Conservation (phyloP, 2,329 filamentous ascomycete genomes). For the Botryotinia narcissicola region DNA sequence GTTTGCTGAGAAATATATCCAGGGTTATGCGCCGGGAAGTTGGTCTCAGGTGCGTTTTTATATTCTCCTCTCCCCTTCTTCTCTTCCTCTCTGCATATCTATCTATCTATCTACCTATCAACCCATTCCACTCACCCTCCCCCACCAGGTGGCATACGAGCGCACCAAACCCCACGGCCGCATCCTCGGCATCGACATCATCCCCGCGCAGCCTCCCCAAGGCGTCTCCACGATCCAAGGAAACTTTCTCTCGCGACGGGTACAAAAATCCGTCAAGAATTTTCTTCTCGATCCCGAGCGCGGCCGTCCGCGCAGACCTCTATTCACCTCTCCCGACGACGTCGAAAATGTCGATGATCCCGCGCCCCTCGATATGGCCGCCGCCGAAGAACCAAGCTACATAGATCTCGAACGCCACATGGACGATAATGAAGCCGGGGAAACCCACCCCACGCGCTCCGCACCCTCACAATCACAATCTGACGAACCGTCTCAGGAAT, state of each 20-base stretch:
- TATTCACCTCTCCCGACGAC: constrained; percentile 17
- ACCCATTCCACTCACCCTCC: constrained; percentile 11
- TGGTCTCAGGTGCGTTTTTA: constrained; percentile 61
- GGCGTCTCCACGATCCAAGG: constrained; percentile 96
- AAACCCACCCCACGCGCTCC: background rate
- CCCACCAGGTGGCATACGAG: constrained; percentile 70
- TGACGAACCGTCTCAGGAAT: constrained; percentile 30
- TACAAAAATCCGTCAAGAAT: constrained; percentile 73
- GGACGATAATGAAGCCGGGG: constrained; percentile 16
- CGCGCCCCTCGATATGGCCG: background rate
- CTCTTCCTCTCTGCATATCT: background rate
- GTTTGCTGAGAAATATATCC: constrained; percentile 16
- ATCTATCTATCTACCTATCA: background rate
- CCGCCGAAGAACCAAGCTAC: constrained; percentile 47
- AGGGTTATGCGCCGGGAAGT: constrained; percentile 75
- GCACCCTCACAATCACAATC: too few relatives aligned
- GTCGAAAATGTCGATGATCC: too few relatives aligned
- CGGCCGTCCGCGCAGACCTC: constrained; percentile 47
- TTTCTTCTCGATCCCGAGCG: constrained; percentile 67
- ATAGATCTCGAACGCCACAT: constrained; percentile 61
- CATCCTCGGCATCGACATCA: constrained; percentile 89
- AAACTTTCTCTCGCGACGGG: constrained; percentile 74
- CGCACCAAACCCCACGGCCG: constrained; percentile 73
- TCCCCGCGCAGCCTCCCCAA: constrained; percentile 84
- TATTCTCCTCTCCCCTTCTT: background rate